phyloP scores from a whole-genome alignment of 441 rosid genomes.

The Hypseocharis bilobata region DNA sequence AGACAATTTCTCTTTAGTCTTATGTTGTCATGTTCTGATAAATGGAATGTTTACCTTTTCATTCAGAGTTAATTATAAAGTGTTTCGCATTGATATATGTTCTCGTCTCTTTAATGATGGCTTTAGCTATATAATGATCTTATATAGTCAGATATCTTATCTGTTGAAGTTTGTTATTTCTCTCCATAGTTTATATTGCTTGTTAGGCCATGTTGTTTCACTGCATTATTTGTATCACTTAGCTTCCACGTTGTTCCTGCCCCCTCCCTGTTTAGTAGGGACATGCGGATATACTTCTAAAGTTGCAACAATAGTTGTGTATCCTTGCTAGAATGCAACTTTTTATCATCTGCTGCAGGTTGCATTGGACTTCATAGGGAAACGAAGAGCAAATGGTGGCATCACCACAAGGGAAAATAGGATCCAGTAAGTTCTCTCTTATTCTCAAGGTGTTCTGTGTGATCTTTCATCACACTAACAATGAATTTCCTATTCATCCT shows the following conservation, averaged over 20 bases:
- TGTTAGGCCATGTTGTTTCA: neutral
- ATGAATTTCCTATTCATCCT: constrained; percentile 28
- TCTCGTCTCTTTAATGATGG: too few relatives aligned
- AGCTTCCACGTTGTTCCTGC: neutral
- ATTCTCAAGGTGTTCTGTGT: constrained; percentile 7
- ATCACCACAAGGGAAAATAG: constrained; percentile 84
- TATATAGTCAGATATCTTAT: too few relatives aligned
- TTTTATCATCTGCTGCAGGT: constrained; percentile 41
- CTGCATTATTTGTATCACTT: neutral
- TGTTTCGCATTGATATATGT: too few relatives aligned
- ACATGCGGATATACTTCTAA: too few relatives aligned
- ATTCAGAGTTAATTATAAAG: too few relatives aligned
- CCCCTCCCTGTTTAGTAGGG: too few relatives aligned
- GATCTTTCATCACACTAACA: constrained; percentile 23
- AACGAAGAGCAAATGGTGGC: constrained; percentile 89
- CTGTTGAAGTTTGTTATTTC: neutral
- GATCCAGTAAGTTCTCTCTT: constrained; percentile 59
- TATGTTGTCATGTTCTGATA: too few relatives aligned
- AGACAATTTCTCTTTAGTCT: too few relatives aligned
- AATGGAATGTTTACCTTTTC: too few relatives aligned
- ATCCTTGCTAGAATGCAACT: neutral
- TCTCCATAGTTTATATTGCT: neutral
- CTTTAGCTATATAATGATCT: too few relatives aligned
- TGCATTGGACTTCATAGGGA: constrained; percentile 91
- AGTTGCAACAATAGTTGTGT: too few relatives aligned